Percentiles rank a stretch among this genome's conserved stretches.
These are phyloP conservation scores for Phytophthora hybrid DNA, from an alignment of 352 stramenopile genomes.

Conservation along the genomic window DNA sequence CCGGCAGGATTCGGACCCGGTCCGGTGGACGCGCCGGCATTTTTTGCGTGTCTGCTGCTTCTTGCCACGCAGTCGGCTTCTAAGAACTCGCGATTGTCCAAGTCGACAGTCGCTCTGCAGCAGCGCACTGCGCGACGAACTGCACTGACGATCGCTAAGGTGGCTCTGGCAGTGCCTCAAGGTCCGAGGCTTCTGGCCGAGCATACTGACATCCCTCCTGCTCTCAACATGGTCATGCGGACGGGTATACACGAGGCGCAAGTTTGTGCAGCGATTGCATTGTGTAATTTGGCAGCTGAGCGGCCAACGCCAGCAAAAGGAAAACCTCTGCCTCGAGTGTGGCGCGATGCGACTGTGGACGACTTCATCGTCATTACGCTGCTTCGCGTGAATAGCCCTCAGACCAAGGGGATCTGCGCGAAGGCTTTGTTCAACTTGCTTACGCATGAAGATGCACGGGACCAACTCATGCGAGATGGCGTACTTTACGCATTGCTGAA, in stretches of 20 bases:
- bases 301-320: conserved; percentile 33
- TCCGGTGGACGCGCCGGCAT: conserved; percentile 48
- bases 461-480: conserved; percentile 78
- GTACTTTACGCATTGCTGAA: conserved; percentile 90
- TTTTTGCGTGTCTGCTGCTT: conserved; percentile 68
- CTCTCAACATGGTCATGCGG: conserved; percentile 87
- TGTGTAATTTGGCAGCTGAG: conserved; percentile 88
- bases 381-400: conserved; percentile 81
- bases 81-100: conserved; percentile 67
- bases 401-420: conserved; percentile 87
- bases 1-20: conserved; percentile 13
- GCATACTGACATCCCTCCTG: conserved; percentile 62
- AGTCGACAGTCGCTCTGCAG: conserved; percentile 49
- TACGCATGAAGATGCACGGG: conserved; percentile 76
- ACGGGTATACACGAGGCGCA: conserved; percentile 85
- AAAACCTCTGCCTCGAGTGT: conserved; percentile 44
- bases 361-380: conserved; percentile 91
- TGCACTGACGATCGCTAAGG: conserved; percentile 69
- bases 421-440: conserved; percentile 90
- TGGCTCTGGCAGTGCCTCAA: conserved; percentile 51
- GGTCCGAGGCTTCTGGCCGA: conserved; percentile 58
- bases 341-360: conserved; percentile 73
- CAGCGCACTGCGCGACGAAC: conserved; percentile 70
- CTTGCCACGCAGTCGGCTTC: conserved; percentile 61
- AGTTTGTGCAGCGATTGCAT: conserved; percentile 80